Evolutionary conservation across 306 rosid species (phyloP), one percentile per base, ranked within the genome.

Genomic region (Sesbania bispinosa): DNA sequence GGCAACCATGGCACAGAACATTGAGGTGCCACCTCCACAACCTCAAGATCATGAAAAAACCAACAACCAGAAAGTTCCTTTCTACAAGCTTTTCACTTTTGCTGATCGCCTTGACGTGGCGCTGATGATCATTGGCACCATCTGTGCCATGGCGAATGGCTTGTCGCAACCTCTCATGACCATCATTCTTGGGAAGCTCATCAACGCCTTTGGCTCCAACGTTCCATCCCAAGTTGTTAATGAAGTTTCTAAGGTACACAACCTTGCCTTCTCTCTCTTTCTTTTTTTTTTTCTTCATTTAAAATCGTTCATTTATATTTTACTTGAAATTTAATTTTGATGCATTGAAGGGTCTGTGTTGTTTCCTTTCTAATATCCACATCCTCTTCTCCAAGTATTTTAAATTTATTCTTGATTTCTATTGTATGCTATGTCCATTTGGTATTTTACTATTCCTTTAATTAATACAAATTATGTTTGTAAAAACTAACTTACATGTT

Each of bases 141-240:
- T 94, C 9, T 13, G 47, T 26, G 90, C 95, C 4, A 9, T 77
- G 6, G 87, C 73, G 1, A 87, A 80, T 18, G 98, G 98, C 0
- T 0, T 84, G 3, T n/a, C 92, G 0, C 89, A 85, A 54, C 98
- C 98, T 39, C 3, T 91, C 52, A 89, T 90, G 97, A 69, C 95
- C 0, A 29, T 90, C 18, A 36, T 94, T 19, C 71, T 94, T 3
- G 97, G 95, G 5, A 65, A 60, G 19, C 77, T 89, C 27, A 68
- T 90, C 71, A 76, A 94, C 61, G 47, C 91, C 0, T 91, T 90
- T 9, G 98, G 91, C 19, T 41, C 80, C 16, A 32, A 87, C 0
- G 54, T 75, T 76, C 76, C 26, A 10, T 74, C 81, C 0, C 38
- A 24, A 0, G 46, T 84, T 21, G 65, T 87, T 6, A 3, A 73